Evolutionary conservation across 805 yeast species (phyloP).

Genomic region (Saccharomycopsis babjevae): DNA sequence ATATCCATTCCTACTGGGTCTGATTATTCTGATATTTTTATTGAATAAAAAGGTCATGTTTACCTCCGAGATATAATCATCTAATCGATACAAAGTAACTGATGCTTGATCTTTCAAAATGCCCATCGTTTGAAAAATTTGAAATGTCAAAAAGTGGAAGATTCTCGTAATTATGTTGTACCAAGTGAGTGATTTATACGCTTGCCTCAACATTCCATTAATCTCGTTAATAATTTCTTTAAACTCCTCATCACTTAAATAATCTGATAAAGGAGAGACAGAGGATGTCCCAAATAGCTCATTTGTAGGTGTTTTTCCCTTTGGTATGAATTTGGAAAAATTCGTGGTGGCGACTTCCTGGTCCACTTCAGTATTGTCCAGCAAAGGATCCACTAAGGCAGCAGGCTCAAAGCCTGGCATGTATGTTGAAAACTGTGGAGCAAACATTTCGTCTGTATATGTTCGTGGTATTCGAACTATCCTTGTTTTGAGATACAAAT

Average conservation of each 20-base stretch:
- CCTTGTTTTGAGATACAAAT: constrained; percentile 32
- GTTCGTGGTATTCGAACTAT: constrained; percentile 57
- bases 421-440: constrained; percentile 35
- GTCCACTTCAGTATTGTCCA: background rate
- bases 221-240: constrained; percentile 32
- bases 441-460: constrained; percentile 23
- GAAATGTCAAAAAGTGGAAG: constrained; percentile 31
- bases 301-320: constrained; percentile 29
- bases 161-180: constrained; percentile 32
- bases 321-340: constrained; percentile 25
- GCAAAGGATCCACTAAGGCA: constrained; percentile 32
- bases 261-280: constrained; percentile 36
- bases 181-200: constrained; percentile 31
- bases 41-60: constrained; percentile 24
- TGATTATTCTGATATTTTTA: constrained; percentile 31
- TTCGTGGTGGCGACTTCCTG: background rate
- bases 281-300: constrained; percentile 45
- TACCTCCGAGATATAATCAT: constrained; percentile 28
- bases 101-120: constrained; percentile 19
- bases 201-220: constrained; percentile 33
- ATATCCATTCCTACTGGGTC: constrained; percentile 45
- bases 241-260: constrained; percentile 32
- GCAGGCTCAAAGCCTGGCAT: constrained; percentile 59
- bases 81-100: constrained; percentile 31
- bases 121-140: constrained; percentile 26